Evolutionary conservation across 768 basidiomycete species (phyloP).

Genomic region (Suillus fuscotomentosus): DNA sequence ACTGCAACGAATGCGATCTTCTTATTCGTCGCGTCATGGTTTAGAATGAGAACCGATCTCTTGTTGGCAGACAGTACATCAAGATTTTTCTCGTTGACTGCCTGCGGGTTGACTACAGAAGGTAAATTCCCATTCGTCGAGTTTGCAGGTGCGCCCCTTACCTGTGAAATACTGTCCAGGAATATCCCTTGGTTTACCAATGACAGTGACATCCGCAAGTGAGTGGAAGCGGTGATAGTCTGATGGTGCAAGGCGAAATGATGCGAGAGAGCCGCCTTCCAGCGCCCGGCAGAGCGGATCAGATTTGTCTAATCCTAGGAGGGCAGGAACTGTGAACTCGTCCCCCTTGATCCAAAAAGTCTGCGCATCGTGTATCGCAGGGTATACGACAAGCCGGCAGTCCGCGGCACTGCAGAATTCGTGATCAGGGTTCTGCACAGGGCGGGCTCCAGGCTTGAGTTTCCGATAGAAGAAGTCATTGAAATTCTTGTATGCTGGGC

Average conservation of each 20-base stretch:
- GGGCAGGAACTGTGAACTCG: conserved; percentile 61
- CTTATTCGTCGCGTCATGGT: conserved; percentile 42
- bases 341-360: conserved; percentile 79
- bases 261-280: conserved; percentile 50
- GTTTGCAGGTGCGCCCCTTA: conserved; percentile 18
- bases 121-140: neutral
- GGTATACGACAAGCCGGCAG: conserved; percentile 70
- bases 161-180: conserved; percentile 64
- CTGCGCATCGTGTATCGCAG: conserved; percentile 53
- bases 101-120: conserved; percentile 68
- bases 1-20: conserved; percentile 70
- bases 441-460: conserved; percentile 58
- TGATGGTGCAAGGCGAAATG: conserved; percentile 75
- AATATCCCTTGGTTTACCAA: conserved; percentile 40
- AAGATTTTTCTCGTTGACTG: conserved; percentile 63
- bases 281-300: conserved; percentile 43
- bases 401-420: conserved; percentile 70
- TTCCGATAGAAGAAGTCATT: conserved; percentile 76
- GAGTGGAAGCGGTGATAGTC: conserved; percentile 84
- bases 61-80: conserved; percentile 67
- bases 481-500: conserved; percentile 61
- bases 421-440: conserved; percentile 48
- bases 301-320: conserved; percentile 47
- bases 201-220: conserved; percentile 56
- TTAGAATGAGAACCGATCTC: conserved; percentile 54